Evolutionary conservation across 495 filamentous ascomycete genomes (phyloP), one percentile per base, ranked within the genome.

Genomic region (Hypoxylon crocopeplum): DNA sequence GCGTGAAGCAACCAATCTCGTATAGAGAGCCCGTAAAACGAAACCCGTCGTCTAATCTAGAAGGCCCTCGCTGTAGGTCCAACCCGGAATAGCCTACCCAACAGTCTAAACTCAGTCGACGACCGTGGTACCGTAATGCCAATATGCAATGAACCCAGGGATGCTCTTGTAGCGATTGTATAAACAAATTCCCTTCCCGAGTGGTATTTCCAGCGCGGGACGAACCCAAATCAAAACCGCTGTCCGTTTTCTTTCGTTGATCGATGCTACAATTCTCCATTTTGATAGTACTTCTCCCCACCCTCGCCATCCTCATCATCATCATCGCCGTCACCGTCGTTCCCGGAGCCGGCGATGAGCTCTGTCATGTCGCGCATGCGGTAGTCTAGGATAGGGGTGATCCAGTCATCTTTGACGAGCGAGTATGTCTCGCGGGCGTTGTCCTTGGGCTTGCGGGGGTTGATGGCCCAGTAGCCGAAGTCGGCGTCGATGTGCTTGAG

Each of bases 401-500:
- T 40, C 83, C 82, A 87, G 56, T 80, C 81, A 64, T 85, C 81
- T 30, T 77, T 70, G 10, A 86, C 69, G 33, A 86, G 69, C 4
- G 77, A 76, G 67, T 86, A 86, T 8, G 75, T 72, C 68, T 86
- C 83, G 19, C 56, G 73, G 40, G 71, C 78, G 59, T 81, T 72
- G 13, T 78, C 70, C 45, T 75, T 75, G n/a, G 80, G 78, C 57
- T 85, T 83, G 21, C 79, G 76, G 40, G 84, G 80, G 69, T 86
- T 86, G 56, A 86, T 69, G 22, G 83, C 83, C 84, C 84, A 87
- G 69, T 86, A 86, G 17, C 81, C 83, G 70, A 84, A 85, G 58
- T 84, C 82, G 19, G 78, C 81, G 60, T 86, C 82, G 36, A 82
- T 69, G 0, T 64, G 66, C 59, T 77, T 77, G 24, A 86, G 71